phyloP scores from a whole-genome alignment of 208 protist genomes.

The Angomonas desouzai region DNA sequence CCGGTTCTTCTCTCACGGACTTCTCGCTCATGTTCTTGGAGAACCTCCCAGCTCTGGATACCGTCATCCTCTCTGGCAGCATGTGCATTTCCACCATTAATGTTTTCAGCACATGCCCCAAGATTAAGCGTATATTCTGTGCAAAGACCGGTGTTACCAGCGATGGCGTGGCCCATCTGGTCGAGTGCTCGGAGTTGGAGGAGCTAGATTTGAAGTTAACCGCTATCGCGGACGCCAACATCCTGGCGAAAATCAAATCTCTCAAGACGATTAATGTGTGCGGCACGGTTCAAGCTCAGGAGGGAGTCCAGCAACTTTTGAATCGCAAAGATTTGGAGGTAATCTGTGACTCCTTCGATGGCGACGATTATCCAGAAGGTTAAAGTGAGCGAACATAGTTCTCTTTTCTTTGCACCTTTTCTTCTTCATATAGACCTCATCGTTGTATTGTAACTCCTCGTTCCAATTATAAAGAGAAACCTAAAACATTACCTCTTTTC shows the following conservation, averaged over 20 bases:
- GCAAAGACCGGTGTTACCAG: slow-evolving; percentile 57
- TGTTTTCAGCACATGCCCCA: slow-evolving; percentile 66
- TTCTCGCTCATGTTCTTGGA: slow-evolving; percentile 54
- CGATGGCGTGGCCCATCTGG: slow-evolving; percentile 59
- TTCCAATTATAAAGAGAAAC: too few species aligned
- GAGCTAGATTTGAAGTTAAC: slow-evolving; percentile 78
- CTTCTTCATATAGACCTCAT: background rate
- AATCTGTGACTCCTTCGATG: slow-evolving; percentile 66
- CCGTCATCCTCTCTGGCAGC: slow-evolving; percentile 64
- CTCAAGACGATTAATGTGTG: slow-evolving; percentile 71
- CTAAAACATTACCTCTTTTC: too few species aligned
- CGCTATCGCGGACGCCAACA: slow-evolving; percentile 50
- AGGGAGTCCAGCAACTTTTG: slow-evolving; percentile 45
- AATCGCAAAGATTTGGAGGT: slow-evolving; percentile 47
- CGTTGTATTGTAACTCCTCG: background rate
- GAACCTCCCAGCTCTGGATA: slow-evolving; percentile 56
- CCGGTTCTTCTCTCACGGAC: slow-evolving; percentile 50
- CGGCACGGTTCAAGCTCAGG: slow-evolving; percentile 30
- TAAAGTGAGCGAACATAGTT: slow-evolving; percentile 7
- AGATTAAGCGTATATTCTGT: slow-evolving; percentile 71
- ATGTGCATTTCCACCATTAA: slow-evolving; percentile 73
- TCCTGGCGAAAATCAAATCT: slow-evolving; percentile 43
- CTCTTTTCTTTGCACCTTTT: slow-evolving; percentile 3
- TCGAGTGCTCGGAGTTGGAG: slow-evolving; percentile 53
- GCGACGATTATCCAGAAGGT: slow-evolving; percentile 27